Conservation (phyloP, 2,329 filamentous ascomycete genomes). For the Chaetomiaceae sp. region DNA sequence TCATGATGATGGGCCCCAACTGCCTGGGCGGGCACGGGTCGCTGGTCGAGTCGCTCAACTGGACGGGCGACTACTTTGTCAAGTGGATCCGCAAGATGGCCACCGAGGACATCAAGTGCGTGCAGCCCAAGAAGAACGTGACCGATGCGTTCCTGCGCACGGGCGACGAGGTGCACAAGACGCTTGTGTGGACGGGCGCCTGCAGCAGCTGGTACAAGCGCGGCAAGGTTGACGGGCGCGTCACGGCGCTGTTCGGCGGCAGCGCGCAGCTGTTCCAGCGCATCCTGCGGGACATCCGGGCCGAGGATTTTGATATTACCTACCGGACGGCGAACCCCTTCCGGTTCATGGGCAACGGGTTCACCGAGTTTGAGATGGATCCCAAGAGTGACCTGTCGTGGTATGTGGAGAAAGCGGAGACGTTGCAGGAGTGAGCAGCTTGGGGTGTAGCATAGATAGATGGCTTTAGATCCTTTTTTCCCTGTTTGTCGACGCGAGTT, state of each 20-base stretch:
- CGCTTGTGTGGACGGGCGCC: slow-evolving; percentile 50
- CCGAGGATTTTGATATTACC: not conserved
- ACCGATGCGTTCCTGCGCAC: slow-evolving; percentile 50
- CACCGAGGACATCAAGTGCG: slow-evolving; percentile 60
- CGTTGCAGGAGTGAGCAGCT: not conserved
- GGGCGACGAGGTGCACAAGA: slow-evolving; percentile 36
- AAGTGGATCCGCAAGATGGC: slow-evolving; percentile 63
- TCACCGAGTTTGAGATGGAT: not conserved
- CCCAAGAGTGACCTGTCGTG: not conserved
- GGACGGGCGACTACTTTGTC: slow-evolving; percentile 47
- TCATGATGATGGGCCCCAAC: slow-evolving; percentile 60
- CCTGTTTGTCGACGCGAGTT: not conserved
- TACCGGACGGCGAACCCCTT: not conserved
- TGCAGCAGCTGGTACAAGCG: slow-evolving; percentile 72
- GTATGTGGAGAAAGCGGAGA: not conserved
- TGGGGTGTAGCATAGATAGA: not conserved
- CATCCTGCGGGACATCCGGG: not conserved
- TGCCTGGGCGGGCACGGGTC: slow-evolving; percentile 58
- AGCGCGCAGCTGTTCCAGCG: not conserved
- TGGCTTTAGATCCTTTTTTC: not conserved
- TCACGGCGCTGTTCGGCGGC: not conserved
- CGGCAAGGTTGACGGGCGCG: slow-evolving; percentile 30
- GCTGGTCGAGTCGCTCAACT: not conserved
- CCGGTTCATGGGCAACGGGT: not conserved
- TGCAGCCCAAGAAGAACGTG: slow-evolving; percentile 51